Evolutionary conservation across 1,284 basidiomycete species (phyloP).

Genomic region (Pterulicium gracile): DNA sequence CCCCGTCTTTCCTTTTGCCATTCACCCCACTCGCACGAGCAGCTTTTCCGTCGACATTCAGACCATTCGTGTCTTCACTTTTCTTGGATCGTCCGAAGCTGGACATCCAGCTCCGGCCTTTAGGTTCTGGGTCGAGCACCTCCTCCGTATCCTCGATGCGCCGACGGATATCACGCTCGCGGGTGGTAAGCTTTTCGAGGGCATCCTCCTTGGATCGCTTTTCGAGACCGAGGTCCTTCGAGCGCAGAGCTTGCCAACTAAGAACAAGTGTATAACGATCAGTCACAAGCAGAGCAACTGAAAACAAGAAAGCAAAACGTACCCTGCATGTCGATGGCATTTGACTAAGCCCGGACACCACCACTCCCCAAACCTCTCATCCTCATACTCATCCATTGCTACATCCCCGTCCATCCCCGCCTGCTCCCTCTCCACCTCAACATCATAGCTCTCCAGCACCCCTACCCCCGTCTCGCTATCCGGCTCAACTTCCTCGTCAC

Average conservation of each 20-base stretch:
- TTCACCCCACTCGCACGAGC: too few relatives aligned
- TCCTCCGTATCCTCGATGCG: constrained; percentile 60
- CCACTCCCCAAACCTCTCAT: constrained; percentile 42
- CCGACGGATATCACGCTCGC: constrained; percentile 64
- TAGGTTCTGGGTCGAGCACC: constrained; percentile 28
- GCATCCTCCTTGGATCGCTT: constrained; percentile 56
- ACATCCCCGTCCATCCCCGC: constrained; percentile 21
- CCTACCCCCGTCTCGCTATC: constrained; percentile 45
- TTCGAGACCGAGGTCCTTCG: constrained; percentile 61
- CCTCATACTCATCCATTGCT: constrained; percentile 30
- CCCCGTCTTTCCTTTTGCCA: too few relatives aligned
- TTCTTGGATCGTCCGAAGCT: constrained; percentile 11
- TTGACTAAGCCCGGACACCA: constrained; percentile 67
- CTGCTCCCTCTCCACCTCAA: constrained; percentile 17
- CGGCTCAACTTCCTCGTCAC: constrained; percentile 62
- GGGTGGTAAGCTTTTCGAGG: constrained; percentile 48
- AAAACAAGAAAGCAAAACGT: constrained; percentile 13
- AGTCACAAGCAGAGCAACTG: constrained; percentile 5
- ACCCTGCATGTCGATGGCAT: constrained; percentile 74
- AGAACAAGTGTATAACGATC: constrained; percentile 7
- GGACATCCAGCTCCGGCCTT: constrained; percentile 4
- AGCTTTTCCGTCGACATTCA: too few relatives aligned
- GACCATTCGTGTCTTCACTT: too few relatives aligned
- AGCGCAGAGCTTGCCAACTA: constrained; percentile 72
- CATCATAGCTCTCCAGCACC: constrained; percentile 60